Percentiles rank a stretch among this genome's conserved stretches.
Evolutionary conservation across 2,329 filamentous ascomycete species (phyloP).

Genomic region (Ophiostoma australiae): DNA sequence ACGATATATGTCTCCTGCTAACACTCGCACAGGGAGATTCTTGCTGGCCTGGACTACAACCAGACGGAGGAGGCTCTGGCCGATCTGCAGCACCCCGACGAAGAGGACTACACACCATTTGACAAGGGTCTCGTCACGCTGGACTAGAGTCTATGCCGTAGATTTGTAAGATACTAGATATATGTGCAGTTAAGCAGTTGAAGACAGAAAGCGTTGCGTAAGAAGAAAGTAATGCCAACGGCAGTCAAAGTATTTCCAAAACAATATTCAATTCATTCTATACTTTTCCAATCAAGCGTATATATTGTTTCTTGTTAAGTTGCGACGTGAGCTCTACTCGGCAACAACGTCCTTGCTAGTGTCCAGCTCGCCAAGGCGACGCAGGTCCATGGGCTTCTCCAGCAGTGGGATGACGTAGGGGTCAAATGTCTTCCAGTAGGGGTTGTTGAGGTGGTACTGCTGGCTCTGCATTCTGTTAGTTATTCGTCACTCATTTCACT

Average conservation of each 20-base stretch:
- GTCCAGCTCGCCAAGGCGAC: conserved; percentile 13
- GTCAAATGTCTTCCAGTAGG: conserved; percentile 16
- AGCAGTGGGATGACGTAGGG: conserved; percentile 15
- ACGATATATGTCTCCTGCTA: neutral
- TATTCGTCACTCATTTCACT: no score
- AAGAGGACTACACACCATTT: conserved; percentile 6
- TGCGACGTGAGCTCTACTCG: neutral
- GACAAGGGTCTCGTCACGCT: conserved; percentile 7
- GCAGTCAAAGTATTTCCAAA: neutral
- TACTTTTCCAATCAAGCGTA: neutral
- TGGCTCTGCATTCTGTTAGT: conserved; percentile 1
- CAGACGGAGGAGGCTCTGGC: conserved; percentile 8
- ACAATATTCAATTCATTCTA: neutral
- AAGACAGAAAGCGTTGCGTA: neutral
- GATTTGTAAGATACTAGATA: neutral
- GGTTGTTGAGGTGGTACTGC: conserved; percentile 10
- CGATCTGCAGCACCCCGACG: neutral
- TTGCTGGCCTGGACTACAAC: conserved; percentile 9
- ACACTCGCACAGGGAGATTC: neutral
- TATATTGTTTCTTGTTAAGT: neutral
- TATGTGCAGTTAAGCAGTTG: neutral
- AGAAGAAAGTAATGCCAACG: neutral
- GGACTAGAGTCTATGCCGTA: neutral
- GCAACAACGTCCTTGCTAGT: conserved; percentile 12
- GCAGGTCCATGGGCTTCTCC: conserved; percentile 17